phyloP scores from a whole-genome alignment of 768 basidiomycete genomes.

The Russula sp. region DNA sequence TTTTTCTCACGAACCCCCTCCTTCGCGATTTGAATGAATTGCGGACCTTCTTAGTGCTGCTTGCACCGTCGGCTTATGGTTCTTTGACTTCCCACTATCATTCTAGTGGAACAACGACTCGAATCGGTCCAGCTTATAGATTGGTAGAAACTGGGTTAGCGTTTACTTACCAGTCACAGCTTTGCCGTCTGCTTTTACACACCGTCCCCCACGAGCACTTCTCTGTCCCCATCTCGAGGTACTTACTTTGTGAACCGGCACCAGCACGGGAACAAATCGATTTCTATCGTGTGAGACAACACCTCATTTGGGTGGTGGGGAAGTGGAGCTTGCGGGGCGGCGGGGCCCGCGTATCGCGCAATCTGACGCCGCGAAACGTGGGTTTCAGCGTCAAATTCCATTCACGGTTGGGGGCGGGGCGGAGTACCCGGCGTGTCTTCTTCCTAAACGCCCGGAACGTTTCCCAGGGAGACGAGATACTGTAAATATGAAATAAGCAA shows the following conservation, averaged over 20 bases:
- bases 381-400: neutral
- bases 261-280: neutral
- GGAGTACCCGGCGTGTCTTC: neutral
- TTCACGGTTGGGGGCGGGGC: neutral
- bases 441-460: neutral
- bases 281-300: neutral
- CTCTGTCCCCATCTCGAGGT: neutral
- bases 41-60: neutral
- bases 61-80: neutral
- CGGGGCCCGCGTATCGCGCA: conserved; percentile 12
- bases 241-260: neutral
- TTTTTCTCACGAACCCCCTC: conserved; percentile 3
- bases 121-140: too few species aligned
- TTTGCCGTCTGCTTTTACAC: too few species aligned
- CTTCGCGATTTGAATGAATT: neutral
- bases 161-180: too few species aligned
- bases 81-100: too few species aligned
- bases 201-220: neutral
- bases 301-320: neutral
- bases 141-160: too few species aligned
- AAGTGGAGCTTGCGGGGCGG: neutral
- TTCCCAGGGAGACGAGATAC: neutral
- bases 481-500: too few species aligned
- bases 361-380: neutral
- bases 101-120: too few species aligned